Conservation (phyloP, 2,329 filamentous ascomycete species). For the Aspergillus sp. region DNA sequence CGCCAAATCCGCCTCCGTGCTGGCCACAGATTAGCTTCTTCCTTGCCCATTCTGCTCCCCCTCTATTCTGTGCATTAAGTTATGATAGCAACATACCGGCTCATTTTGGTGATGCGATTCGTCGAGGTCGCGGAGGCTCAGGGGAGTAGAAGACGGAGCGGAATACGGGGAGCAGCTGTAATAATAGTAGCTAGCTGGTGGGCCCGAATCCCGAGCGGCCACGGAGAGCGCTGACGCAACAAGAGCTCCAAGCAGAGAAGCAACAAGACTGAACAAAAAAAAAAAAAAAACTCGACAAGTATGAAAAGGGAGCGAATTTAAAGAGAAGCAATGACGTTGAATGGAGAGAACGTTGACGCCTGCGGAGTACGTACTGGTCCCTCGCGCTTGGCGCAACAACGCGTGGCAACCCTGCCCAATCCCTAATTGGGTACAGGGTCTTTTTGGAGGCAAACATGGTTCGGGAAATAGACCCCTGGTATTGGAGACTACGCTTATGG, state of each 20-base stretch:
- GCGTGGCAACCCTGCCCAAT: no score
- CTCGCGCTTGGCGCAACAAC: no score
- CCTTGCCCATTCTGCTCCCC: background rate
- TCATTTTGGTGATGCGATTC: conserved; percentile 53
- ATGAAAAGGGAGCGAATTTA: background rate
- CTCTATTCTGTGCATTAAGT: background rate
- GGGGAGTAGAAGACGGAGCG: conserved; percentile 11
- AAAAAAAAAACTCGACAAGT: background rate
- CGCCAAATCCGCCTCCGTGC: conserved; percentile 57
- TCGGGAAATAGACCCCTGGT: no score
- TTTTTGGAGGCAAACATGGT: no score
- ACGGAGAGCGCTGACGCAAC: background rate
- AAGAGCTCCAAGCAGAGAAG: conserved; percentile 12
- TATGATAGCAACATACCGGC: conserved; percentile 43
- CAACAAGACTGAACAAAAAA: conserved; percentile 1
- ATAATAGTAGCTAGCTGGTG: conserved; percentile 8
- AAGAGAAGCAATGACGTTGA: conserved; percentile 1
- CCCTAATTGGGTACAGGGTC: no score
- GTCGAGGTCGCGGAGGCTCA: conserved; percentile 13
- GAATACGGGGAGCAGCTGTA: background rate
- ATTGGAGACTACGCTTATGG: background rate
- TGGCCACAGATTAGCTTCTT: conserved; percentile 16
- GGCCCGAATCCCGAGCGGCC: conserved; percentile 10
- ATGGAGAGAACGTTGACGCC: conserved; percentile 24
- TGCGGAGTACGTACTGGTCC: conserved; percentile 9